Evolutionary conservation across 257 asterid species (phyloP), one percentile per base, ranked within the genome.

Genomic region (Paulownia fortunei): DNA sequence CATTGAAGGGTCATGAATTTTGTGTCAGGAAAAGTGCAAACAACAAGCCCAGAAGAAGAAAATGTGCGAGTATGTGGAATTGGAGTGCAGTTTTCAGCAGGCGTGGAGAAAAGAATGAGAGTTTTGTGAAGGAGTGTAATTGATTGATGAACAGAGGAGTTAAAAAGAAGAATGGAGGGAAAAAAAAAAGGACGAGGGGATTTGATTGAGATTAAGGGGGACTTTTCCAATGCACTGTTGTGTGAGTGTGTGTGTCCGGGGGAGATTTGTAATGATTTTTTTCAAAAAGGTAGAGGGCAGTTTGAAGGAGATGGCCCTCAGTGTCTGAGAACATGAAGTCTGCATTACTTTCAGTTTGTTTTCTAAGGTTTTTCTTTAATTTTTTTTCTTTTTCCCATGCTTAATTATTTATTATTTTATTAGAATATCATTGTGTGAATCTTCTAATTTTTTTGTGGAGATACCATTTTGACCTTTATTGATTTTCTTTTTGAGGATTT

Each of bases 1-100:
- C 64, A 11, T 52, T 37, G 18, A 75, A 69, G 41, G 77, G 80
- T 27, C 76, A 36, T 73, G 73, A 77, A 73, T 56, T 84, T 26
- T 21, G 79, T 81, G 91, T 52, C 74, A 21, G 74, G 76, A 76
- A 85, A 87, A 83, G 86, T 41, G 64, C 39, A 77, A 76, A 76
- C 80, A 79, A 69, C 23, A 42, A 77, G 55, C 66, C 78, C 67
- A 37, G 71, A 41, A 39, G 74, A 46, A 30, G 62, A 56, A 62
- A 78, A 55, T 54, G 76, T 76, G 52, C 74, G 44, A 46, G 72
- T 9, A 23, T 5, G 54, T 15, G 78, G 32, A 59, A 30, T 42
- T 70, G 19, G 62, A 61, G 73, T 64, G 82, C 76, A 52, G 72
- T 24, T 51, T n/a, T 21, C 59, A 52, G 79, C 44, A 77, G 58